phyloP scores from a whole-genome alignment of 306 rosid species.

The Sphenostylis stenocarpa region DNA sequence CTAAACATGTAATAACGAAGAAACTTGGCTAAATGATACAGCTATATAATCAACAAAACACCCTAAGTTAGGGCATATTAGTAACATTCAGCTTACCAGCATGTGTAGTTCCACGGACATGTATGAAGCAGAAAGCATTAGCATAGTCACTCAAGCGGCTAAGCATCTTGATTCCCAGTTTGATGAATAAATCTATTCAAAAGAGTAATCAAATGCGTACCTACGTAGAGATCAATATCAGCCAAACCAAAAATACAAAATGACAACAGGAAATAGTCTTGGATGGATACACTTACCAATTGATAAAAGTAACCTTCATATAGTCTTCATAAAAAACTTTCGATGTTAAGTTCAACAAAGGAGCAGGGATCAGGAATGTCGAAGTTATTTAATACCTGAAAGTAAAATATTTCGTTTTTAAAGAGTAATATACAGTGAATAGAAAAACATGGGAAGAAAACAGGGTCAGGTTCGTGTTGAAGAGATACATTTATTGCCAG shows the following conservation, averaged over 20 bases:
- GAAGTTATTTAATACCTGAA: slow-evolving; percentile 81
- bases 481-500: slow-evolving; percentile 3
- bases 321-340: slow-evolving; percentile 55
- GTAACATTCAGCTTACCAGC: too few species aligned
- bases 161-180: slow-evolving; percentile 20
- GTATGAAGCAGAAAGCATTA: slow-evolving; percentile 7
- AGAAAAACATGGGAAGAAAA: neutral
- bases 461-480: too few species aligned
- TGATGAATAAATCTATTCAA: slow-evolving; percentile 19
- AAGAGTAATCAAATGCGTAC: neutral
- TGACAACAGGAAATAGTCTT: too few species aligned
- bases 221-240: slow-evolving; percentile 16
- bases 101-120: neutral
- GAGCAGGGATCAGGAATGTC: slow-evolving; percentile 97
- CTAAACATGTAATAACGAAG: neutral
- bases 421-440: neutral
- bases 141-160: slow-evolving; percentile 10
- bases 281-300: slow-evolving; percentile 58
- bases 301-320: too few species aligned
- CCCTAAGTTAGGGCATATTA: too few species aligned
- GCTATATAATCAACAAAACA: neutral
- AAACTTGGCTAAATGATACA: slow-evolving; percentile 9
- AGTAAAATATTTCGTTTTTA: neutral
- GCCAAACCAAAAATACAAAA: too few species aligned
- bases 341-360: slow-evolving; percentile 68